Percentiles rank a stretch among this genome's conserved stretches.
These are phyloP conservation scores for Vitis cinerea DNA, from an alignment of 164 flowering plant species.

Conservation along the genomic window DNA sequence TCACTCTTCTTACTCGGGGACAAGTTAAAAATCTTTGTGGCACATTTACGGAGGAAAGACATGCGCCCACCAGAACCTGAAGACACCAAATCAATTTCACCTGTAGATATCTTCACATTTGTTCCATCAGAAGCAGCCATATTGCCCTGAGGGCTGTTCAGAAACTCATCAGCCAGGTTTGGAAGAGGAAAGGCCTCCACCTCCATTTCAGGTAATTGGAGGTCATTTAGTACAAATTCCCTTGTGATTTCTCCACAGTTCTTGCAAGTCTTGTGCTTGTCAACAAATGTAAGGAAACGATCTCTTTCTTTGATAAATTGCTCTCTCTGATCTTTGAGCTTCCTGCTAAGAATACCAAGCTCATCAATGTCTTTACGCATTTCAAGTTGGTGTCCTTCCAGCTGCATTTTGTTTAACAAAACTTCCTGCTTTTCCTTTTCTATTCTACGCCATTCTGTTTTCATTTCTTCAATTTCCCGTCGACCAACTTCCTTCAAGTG, in stretches of 20 bases:
- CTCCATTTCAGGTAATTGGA: slow-evolving; percentile 45
- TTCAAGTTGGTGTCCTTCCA: slow-evolving; percentile 57
- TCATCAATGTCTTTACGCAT: slow-evolving; percentile 65
- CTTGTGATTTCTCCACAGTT: slow-evolving; percentile 52
- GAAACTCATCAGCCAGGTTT: slow-evolving; percentile 27
- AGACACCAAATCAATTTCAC: slow-evolving; percentile 19
- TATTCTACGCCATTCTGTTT: slow-evolving; percentile 37
- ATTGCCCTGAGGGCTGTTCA: slow-evolving; percentile 20
- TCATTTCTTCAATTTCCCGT: slow-evolving; percentile 61
- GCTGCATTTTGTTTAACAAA: slow-evolving; percentile 40
- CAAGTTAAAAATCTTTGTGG: slow-evolving; percentile 42
- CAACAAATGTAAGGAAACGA: slow-evolving; percentile 48
- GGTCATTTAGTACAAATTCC: slow-evolving; percentile 51
- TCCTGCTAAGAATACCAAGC: slow-evolving; percentile 61
- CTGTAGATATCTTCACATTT: slow-evolving; percentile 21
- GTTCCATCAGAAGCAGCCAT: slow-evolving; percentile 23
- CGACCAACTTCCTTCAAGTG: slow-evolving; percentile 44
- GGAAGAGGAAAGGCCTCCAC: slow-evolving; percentile 35
- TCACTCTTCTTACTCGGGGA: slow-evolving; percentile 49
- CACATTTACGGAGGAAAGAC: slow-evolving; percentile 71
- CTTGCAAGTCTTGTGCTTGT: slow-evolving; percentile 56
- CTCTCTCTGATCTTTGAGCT: slow-evolving; percentile 60
- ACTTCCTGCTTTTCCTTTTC: slow-evolving; percentile 55
- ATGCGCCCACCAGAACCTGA: slow-evolving; percentile 35
- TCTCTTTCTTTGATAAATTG: slow-evolving; percentile 46